Evolutionary conservation across 225 moss, liverwort and hornwort genomes (phyloP).

Genomic region (Ulota crispa): DNA sequence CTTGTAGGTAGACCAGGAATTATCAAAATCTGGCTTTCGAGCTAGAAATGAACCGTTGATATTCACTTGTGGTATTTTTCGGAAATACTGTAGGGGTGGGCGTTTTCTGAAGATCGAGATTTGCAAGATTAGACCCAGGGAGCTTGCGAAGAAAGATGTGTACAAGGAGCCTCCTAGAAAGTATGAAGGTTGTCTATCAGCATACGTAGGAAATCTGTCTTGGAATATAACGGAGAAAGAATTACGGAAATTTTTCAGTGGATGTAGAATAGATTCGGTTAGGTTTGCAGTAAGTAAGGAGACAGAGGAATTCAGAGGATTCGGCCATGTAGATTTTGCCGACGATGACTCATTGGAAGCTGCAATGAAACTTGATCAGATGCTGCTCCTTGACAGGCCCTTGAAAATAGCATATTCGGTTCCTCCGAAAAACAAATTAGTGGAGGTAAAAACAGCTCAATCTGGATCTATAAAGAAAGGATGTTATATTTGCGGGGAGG

Average conservation of each 20-base stretch:
- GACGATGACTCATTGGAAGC: constrained; percentile 78
- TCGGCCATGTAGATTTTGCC: constrained; percentile 77
- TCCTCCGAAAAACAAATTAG: constrained; percentile 36
- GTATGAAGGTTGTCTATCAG: constrained; percentile 63
- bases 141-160: constrained; percentile 35
- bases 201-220: constrained; percentile 78
- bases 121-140: constrained; percentile 55
- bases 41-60: background rate
- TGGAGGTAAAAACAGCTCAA: background rate
- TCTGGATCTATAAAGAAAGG: constrained; percentile 27
- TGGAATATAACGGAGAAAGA: constrained; percentile 76
- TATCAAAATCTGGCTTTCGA: background rate
- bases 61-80: background rate
- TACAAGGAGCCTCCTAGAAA: constrained; percentile 65
- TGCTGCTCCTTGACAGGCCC: constrained; percentile 56
- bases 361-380: constrained; percentile 74
- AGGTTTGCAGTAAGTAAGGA: constrained; percentile 58
- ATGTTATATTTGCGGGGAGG: constrained; percentile 69
- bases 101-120: constrained; percentile 76
- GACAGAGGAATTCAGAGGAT: constrained; percentile 71
- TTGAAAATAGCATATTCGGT: constrained; percentile 87
- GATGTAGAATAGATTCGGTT: constrained; percentile 63
- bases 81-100: constrained; percentile 60
- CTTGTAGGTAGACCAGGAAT: background rate
- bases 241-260: constrained; percentile 61